These are phyloP conservation scores for Kwoniella shandongensis DNA, from an alignment of 768 basidiomycete species.

Conservation along the genomic window DNA sequence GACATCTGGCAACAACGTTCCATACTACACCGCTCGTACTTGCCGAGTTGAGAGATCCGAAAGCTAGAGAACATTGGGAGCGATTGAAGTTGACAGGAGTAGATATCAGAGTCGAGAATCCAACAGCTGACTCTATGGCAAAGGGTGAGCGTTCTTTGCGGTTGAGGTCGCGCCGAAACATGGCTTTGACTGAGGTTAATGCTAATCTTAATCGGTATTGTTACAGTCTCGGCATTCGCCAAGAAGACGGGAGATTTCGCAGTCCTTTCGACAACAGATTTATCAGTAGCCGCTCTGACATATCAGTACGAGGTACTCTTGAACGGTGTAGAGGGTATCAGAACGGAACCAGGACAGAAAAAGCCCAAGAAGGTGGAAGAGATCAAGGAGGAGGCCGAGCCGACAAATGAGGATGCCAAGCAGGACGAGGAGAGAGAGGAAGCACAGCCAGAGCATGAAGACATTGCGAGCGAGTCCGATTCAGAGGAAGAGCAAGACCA, in stretches of 20 bases:
- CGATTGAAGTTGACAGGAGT: conserved; percentile 60
- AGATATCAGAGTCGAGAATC: conserved; percentile 46
- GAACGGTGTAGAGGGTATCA: conserved; percentile 50
- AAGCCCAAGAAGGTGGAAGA: conserved; percentile 11
- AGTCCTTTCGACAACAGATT: conserved; percentile 85
- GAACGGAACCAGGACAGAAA: conserved; percentile 35
- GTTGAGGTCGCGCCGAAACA: neutral
- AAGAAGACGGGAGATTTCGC: conserved; percentile 96
- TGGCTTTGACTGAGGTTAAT: neutral
- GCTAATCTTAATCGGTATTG: neutral
- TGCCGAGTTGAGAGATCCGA: conserved; percentile 81
- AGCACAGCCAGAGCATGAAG: conserved; percentile 40
- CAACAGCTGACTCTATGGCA: conserved; percentile 58
- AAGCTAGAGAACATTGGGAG: conserved; percentile 71
- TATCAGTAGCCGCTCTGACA: conserved; percentile 85
- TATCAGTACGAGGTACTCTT: conserved; percentile 66
- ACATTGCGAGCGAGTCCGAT: conserved; percentile 37
- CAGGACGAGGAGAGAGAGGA: conserved; percentile 37
- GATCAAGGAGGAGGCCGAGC: too few relatives aligned
- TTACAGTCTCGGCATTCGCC: conserved; percentile 78
- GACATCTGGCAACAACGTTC: conserved; percentile 83
- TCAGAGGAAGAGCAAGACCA: conserved; percentile 22
- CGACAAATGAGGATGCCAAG: conserved; percentile 18
- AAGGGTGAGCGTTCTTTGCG: conserved; percentile 51
- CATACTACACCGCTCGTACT: conserved; percentile 88